Conservation (phyloP, 768 basidiomycete genomes). For the Cyathus striatus region DNA sequence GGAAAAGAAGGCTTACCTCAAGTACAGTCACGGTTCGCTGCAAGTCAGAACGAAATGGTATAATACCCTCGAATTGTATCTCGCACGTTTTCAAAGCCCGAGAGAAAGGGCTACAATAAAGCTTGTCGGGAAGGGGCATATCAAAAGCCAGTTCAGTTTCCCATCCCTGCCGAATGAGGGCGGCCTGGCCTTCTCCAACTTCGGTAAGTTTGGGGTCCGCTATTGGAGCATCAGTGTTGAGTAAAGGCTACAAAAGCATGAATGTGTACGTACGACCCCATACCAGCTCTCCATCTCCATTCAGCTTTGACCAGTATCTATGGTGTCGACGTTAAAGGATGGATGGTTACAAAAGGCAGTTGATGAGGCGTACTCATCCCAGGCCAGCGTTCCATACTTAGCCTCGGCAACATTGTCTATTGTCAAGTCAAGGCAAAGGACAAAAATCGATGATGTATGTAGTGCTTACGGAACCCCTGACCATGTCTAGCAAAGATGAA, state of each 20-base stretch:
- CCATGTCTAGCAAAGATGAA: conserved; percentile 69
- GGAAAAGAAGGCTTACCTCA: conserved; percentile 37
- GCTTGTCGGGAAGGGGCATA: conserved; percentile 47
- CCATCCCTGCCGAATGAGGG: conserved; percentile 40
- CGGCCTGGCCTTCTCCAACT: conserved; percentile 53
- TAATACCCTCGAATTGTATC: conserved; percentile 41
- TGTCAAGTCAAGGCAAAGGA: too few species aligned
- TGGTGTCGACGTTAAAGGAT: not conserved
- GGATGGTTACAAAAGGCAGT: not conserved
- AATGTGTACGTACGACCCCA: conserved; percentile 64
- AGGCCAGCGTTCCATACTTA: conserved; percentile 53
- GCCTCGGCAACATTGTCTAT: conserved; percentile 64
- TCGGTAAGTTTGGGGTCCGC: conserved; percentile 65
- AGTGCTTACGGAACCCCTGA: conserved; percentile 60
- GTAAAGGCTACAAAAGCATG: not conserved
- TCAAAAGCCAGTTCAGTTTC: conserved; percentile 32
- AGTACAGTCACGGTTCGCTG: conserved; percentile 36
- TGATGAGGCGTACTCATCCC: conserved; percentile 48
- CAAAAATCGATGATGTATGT: too few species aligned
- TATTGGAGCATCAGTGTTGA: conserved; percentile 12
- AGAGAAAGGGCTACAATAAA: conserved; percentile 61
- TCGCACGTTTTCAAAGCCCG: conserved; percentile 55
- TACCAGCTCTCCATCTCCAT: conserved; percentile 58
- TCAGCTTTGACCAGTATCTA: conserved; percentile 59
- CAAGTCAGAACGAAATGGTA: conserved; percentile 12